Evolutionary conservation across 176 grass and related monocot species (phyloP).

Genomic region (Zoysia pacifica): DNA sequence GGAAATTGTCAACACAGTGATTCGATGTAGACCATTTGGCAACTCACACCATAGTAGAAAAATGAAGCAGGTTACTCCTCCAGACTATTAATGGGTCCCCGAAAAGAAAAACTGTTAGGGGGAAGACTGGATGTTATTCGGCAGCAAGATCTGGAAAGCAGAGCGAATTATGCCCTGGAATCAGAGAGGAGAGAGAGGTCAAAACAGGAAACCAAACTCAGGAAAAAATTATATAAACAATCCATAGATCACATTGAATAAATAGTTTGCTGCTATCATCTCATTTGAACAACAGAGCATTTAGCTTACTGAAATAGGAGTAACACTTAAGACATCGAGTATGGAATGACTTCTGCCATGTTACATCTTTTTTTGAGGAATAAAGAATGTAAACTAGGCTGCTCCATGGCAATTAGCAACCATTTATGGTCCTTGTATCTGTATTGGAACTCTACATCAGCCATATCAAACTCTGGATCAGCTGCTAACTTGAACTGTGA

Average conservation of each 20-base stretch:
- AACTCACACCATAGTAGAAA: not conserved
- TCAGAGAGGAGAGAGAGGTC: not conserved
- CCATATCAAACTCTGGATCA: not conserved
- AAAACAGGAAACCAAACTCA: not conserved
- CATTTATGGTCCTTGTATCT: not conserved
- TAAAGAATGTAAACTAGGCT: not conserved
- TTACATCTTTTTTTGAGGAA: not conserved
- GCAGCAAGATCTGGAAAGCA: slow-evolving; percentile 43
- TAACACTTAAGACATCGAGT: not conserved
- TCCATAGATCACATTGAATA: not conserved
- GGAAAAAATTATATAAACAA: not conserved
- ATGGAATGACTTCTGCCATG: not conserved
- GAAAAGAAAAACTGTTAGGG: no score
- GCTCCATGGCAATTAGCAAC: not conserved
- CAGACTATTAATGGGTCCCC: no score
- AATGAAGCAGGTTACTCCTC: not conserved
- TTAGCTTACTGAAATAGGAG: not conserved
- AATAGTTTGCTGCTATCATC: not conserved
- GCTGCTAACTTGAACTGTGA: not conserved
- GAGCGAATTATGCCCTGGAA: slow-evolving; percentile 30
- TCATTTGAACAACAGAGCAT: not conserved
- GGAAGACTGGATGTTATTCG: not conserved
- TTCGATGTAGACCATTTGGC: not conserved
- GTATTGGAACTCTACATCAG: not conserved
- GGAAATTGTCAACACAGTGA: not conserved